These are phyloP conservation scores for Mycena latifolia DNA, from an alignment of 768 basidiomycete species.

Conservation along the genomic window DNA sequence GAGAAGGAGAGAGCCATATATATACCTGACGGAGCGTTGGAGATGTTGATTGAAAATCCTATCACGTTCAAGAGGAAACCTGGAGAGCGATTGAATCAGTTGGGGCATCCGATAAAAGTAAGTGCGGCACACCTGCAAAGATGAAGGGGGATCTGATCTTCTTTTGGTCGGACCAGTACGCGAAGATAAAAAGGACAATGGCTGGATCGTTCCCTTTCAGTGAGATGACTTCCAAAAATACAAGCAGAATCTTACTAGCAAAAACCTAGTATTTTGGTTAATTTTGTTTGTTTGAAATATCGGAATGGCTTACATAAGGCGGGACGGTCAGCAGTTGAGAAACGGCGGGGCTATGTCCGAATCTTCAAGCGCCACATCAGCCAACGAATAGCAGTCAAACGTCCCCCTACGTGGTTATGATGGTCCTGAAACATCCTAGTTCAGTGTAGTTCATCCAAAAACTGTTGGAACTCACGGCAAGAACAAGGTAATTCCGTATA, in stretches of 20 bases:
- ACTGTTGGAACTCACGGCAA: conserved; percentile 66
- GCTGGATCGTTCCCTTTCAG: conserved; percentile 57
- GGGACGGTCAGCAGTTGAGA: conserved; percentile 79
- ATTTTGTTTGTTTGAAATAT: background rate
- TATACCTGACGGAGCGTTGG: conserved; percentile 49
- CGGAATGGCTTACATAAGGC: conserved; percentile 55
- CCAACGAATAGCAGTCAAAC: background rate
- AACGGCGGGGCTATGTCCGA: conserved; percentile 67
- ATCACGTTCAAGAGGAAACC: conserved; percentile 47
- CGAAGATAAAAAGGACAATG: conserved; percentile 60
- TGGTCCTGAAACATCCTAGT: conserved; percentile 58
- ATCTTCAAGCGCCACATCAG: conserved; percentile 51
- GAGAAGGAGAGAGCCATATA: background rate
- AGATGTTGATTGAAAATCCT: conserved; percentile 76
- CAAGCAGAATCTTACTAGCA: conserved; percentile 59
- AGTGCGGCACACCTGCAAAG: conserved; percentile 44
- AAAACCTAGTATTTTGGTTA: conserved; percentile 42
- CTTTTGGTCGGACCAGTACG: conserved; percentile 69
- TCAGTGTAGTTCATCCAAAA: conserved; percentile 5
- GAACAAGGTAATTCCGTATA: conserved; percentile 80
- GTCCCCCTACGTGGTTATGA: conserved; percentile 62
- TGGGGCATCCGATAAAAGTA: no score
- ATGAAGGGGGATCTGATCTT: conserved; percentile 73
- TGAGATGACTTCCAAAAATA: background rate
- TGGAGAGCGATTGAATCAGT: background rate